These are phyloP conservation scores for Barnettozyma sp. DNA, from an alignment of 805 yeast species.

Conservation along the genomic window DNA sequence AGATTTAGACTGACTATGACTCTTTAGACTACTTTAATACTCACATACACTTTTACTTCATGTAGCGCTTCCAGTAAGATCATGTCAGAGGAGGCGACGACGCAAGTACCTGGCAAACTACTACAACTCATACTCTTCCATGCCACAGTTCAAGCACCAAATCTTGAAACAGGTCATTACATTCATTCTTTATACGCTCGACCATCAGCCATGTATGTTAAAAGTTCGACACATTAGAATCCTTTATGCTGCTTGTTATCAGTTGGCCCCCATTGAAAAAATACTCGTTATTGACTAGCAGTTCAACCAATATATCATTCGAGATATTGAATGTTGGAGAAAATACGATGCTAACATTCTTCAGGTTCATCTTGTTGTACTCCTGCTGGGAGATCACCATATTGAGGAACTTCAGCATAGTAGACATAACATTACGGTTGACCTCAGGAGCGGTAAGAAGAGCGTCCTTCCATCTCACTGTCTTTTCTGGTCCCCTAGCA, in stretches of 20 bases:
- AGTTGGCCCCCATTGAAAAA: constrained; percentile 52
- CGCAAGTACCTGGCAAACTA: too few relatives aligned
- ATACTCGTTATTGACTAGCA: constrained; percentile 55
- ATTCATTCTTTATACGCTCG: too few relatives aligned
- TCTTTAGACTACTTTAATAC: too few relatives aligned
- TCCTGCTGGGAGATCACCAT: constrained; percentile 55
- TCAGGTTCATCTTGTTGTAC: constrained; percentile 74
- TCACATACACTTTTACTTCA: too few relatives aligned
- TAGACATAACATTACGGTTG: constrained; percentile 53
- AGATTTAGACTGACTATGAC: too few relatives aligned
- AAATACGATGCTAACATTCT: constrained; percentile 74
- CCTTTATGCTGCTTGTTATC: constrained; percentile 42
- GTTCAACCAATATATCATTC: constrained; percentile 48
- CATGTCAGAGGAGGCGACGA: too few relatives aligned
- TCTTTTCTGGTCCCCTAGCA: constrained; percentile 25
- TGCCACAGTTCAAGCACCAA: too few relatives aligned
- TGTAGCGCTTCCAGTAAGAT: too few relatives aligned
- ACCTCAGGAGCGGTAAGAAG: constrained; percentile 40
- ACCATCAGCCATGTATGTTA: too few relatives aligned
- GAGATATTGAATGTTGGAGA: constrained; percentile 74
- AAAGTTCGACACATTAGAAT: constrained; percentile 43
- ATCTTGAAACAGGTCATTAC: too few relatives aligned
- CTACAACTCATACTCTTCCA: too few relatives aligned
- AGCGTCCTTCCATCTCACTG: constrained; percentile 25
- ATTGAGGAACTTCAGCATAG: constrained; percentile 59